Base-by-base conservation (phyloP, 116 monocot species). In the Trichopus zeylanicus region DNA sequence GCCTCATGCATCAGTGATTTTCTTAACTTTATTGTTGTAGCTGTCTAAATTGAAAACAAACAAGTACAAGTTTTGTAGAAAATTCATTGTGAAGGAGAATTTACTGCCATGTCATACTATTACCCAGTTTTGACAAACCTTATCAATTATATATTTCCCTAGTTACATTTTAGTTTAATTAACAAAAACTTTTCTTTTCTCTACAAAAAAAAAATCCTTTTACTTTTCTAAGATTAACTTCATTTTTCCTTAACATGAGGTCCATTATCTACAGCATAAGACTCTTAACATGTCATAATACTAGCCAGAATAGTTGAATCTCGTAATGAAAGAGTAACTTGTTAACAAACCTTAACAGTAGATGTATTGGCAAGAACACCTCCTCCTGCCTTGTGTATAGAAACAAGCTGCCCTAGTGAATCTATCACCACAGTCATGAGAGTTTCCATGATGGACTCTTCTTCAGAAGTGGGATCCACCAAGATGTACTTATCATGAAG, bases 371-470 rank as follows among this genome's bases (percentile, higher is more conserved):
- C 79, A 69, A 84, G 80, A 64, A 64, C 79, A 26, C 76, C 46
- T 57, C 90, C 90, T 62, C 87, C 90, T 39, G 86, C 74, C 73
- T 95, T 95, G 51, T 75, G 70, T 25, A 90, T 25, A 6, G 90
- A 84, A 8, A 95, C 71, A 16, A 95, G 53, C 21, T 46, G 69
- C 20, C 64, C 81, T 30, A 30, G 46, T 39, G 81, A 70, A 79
- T 95, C 81, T 26, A 95, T 31, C 13, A 90, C 95, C 20, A 90
- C 62, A 47, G 78, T 90, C 24, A 95, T 55, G 51, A 53, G 59
- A 26, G 86, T 87, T 32, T 90, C 95, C 81, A 90, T 84, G 38
- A 90, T 73, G 8, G 76, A 78, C 62, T 94, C 94, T 72, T 94
- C 94, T 60, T 94, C 94, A 2, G 83, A 75, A 15, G 83, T 86